Conservation (phyloP, 371 early-diverging fungal species). For the Apophysomyces ossiformis region DNA sequence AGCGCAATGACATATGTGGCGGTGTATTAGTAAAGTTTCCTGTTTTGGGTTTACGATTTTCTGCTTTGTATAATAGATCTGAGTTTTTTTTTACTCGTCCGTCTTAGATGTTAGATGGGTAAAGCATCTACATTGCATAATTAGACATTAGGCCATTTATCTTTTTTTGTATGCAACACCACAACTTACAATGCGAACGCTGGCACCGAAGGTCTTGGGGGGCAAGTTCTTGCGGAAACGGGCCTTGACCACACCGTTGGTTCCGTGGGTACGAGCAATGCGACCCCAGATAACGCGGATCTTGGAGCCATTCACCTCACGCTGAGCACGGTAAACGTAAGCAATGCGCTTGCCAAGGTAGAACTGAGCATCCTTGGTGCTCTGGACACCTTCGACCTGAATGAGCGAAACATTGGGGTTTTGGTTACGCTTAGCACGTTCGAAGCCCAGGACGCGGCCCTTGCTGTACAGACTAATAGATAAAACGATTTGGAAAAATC, state of each 20-base stretch:
- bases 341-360: constrained; percentile 91
- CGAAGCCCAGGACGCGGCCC: constrained; percentile 94
- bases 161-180: too few relatives aligned
- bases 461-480: constrained; percentile 92
- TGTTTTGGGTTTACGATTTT: too few relatives aligned
- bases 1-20: too few relatives aligned
- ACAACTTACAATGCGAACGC: constrained; percentile 85
- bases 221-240: constrained; percentile 97
- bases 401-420: constrained; percentile 89
- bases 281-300: constrained; percentile 98
- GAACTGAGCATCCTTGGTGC: constrained; percentile 85
- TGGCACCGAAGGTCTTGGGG: constrained; percentile 91
- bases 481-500: not conserved
- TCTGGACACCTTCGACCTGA: constrained; percentile 92
- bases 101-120: constrained; percentile 88
- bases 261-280: constrained; percentile 94
- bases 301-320: constrained; percentile 88
- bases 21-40: too few relatives aligned
- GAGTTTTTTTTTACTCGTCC: too few relatives aligned
- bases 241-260: constrained; percentile 95
- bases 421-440: constrained; percentile 92
- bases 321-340: constrained; percentile 87
- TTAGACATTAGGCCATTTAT: not conserved
- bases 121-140: constrained; percentile 78
- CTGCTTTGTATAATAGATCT: constrained; percentile 6